Percentiles rank a stretch among this genome's conserved stretches.
Evolutionary conservation across 2,329 filamentous ascomycete genomes (phyloP).

Genomic region (Fusarium falciforme): DNA sequence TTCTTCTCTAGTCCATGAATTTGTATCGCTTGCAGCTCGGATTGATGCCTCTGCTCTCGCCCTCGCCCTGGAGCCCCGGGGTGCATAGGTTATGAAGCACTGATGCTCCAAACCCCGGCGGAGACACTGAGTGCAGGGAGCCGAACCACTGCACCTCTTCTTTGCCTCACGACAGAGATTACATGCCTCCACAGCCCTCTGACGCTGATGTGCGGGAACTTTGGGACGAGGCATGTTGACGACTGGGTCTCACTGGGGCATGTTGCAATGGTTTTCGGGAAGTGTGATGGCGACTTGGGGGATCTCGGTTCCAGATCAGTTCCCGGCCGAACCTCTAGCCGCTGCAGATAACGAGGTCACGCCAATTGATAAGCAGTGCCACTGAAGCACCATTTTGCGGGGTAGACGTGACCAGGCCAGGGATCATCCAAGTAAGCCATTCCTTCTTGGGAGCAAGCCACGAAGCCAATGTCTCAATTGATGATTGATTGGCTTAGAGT

Average conservation of each 20-base stretch:
- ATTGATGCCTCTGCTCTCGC: conserved; percentile 24
- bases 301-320: neutral
- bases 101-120: conserved; percentile 54
- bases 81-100: conserved; percentile 51
- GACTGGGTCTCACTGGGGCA: neutral
- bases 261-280: neutral
- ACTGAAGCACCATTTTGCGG: conserved; percentile 1
- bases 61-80: conserved; percentile 42
- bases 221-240: conserved; percentile 62
- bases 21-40: neutral
- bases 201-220: conserved; percentile 60
- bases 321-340: neutral
- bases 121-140: conserved; percentile 61
- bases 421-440: neutral
- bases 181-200: conserved; percentile 61
- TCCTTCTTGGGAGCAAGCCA: neutral
- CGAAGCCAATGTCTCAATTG: neutral
- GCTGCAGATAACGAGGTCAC: neutral
- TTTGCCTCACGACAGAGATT: conserved; percentile 60
- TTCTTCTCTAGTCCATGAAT: neutral
- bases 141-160: conserved; percentile 61
- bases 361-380: conserved; percentile 2
- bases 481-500: neutral
- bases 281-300: neutral
- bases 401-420: neutral